A percentile compares a stretch with the other conserved stretches of the same genome.
Evolutionary conservation across 2,329 filamentous ascomycete species (phyloP).

Genomic region (Parastagonospora nodorum): DNA sequence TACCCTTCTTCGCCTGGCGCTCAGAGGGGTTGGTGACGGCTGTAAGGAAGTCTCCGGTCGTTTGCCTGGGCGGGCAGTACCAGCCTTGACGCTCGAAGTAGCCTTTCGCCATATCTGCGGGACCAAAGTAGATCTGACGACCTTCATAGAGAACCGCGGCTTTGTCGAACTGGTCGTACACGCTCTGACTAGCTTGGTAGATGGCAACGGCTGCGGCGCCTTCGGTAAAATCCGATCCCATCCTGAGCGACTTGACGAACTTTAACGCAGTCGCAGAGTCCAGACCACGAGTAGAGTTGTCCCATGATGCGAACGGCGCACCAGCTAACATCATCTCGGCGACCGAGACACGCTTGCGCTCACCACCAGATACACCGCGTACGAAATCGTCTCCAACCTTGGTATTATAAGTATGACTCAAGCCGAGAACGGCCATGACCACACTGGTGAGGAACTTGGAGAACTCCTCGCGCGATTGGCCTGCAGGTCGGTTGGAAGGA

Average conservation of each 20-base stretch:
- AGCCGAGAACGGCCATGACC: conserved; percentile 59
- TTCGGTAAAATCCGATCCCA: conserved; percentile 56
- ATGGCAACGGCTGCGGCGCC: conserved; percentile 62
- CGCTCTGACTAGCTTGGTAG: conserved; percentile 56
- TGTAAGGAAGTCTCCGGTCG: conserved; percentile 76
- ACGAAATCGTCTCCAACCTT: conserved; percentile 64
- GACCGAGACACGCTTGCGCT: conserved; percentile 66
- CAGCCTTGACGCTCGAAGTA: conserved; percentile 75
- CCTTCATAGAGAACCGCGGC: conserved; percentile 76
- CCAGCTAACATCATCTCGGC: conserved; percentile 57
- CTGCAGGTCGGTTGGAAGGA: conserved; percentile 48
- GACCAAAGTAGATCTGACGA: conserved; percentile 76
- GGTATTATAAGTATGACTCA: conserved; percentile 61
- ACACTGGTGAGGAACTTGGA: conserved; percentile 55
- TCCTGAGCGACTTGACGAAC: conserved; percentile 59
- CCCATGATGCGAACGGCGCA: conserved; percentile 50
- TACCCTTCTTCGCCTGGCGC: conserved; percentile 49
- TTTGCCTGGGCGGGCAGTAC: conserved; percentile 69
- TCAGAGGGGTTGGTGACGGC: conserved; percentile 64
- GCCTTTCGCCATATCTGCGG: conserved; percentile 60
- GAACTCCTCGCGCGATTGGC: conserved; percentile 50
- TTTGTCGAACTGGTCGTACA: conserved; percentile 74
- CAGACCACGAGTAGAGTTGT: conserved; percentile 51
- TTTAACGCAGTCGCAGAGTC: conserved; percentile 60
- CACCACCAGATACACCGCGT: conserved; percentile 65